Conservation (phyloP, 2,329 filamentous ascomycete genomes). For the Colletotrichum sp. region DNA sequence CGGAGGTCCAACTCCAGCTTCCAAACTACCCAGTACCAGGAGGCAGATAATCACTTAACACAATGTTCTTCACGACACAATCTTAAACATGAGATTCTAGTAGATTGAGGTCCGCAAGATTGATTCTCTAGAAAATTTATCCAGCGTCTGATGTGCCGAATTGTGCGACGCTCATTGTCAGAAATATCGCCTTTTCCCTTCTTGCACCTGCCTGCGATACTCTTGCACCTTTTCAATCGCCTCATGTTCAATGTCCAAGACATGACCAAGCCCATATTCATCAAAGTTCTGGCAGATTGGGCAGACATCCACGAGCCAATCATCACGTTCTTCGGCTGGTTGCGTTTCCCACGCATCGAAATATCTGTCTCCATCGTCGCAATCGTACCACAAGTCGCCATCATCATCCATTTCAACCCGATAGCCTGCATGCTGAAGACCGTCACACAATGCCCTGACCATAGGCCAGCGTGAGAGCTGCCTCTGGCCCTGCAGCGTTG, state of each 20-base stretch:
- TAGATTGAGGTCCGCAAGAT: no score
- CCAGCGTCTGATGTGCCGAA: no score
- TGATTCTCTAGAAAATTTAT: no score
- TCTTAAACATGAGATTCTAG: no score
- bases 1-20: no score
- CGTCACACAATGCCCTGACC: neutral
- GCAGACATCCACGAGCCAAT: neutral
- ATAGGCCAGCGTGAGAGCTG: neutral
- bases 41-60: no score
- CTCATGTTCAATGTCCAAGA: neutral
- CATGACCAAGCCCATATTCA: neutral
- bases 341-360: slow-evolving; percentile 5
- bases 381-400: slow-evolving; percentile 22
- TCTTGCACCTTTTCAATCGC: neutral
- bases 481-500: neutral
- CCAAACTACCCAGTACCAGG: no score
- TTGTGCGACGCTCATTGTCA: no score
- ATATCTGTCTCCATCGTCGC: slow-evolving; percentile 18
- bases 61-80: no score
- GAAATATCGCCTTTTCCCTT: neutral
- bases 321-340: neutral
- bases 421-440: slow-evolving; percentile 12
- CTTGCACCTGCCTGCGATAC: neutral
- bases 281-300: neutral
- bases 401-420: slow-evolving; percentile 12